Evolutionary conservation across 2,329 filamentous ascomycete genomes (phyloP).

Genomic region (Aspergillus sp.): DNA sequence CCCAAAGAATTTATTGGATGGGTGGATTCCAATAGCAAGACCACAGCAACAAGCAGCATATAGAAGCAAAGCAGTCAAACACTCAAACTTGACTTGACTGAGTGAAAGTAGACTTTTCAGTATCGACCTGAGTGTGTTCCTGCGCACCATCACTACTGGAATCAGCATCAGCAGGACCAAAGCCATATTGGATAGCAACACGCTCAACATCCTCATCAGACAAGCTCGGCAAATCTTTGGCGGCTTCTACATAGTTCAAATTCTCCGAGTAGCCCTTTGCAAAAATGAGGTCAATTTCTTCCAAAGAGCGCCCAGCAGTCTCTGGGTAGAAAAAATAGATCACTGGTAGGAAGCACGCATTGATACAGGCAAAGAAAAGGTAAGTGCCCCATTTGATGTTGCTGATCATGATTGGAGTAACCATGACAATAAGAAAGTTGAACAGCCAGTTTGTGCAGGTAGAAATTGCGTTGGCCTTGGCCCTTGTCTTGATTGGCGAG

Average conservation of each 20-base stretch:
- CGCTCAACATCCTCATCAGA: background rate
- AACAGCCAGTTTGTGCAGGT: constrained; percentile 46
- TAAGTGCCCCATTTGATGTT: constrained; percentile 25
- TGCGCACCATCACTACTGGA: no score
- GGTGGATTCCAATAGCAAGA: no score
- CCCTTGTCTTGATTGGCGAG: constrained; percentile 45
- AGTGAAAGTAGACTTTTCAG: no score
- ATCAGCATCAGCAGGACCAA: background rate
- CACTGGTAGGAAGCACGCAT: constrained; percentile 18
- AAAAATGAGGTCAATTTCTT: constrained; percentile 20
- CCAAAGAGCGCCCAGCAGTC: constrained; percentile 21
- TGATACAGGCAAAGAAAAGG: constrained; percentile 24
- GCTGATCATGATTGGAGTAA: constrained; percentile 25
- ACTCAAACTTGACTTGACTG: no score
- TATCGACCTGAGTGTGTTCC: no score
- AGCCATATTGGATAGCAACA: background rate
- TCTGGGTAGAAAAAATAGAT: constrained; percentile 29
- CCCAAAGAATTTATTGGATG: no score
- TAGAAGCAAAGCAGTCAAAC: no score
- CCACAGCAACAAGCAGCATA: no score
- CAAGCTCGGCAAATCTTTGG: background rate
- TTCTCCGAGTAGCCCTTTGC: background rate
- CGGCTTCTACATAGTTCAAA: background rate
- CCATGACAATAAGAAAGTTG: constrained; percentile 39
- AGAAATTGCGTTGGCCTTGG: constrained; percentile 46